Base-by-base conservation (phyloP, 2,329 filamentous ascomycete species). In the Pseudonectria buxi region DNA sequence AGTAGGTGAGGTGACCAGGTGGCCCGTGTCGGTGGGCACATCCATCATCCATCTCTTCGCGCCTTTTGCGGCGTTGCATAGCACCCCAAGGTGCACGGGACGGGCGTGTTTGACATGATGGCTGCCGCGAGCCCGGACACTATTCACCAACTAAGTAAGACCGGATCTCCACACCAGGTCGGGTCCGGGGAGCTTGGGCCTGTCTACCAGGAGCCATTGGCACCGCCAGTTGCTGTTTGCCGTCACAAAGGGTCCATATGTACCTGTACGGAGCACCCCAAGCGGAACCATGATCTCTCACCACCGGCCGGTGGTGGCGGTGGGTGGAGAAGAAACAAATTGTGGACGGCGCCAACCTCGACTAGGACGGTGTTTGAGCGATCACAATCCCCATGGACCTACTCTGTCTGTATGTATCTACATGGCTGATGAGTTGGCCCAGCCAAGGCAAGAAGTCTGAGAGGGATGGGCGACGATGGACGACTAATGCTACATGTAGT, bases 41-140 rank as follows among this genome's bases (percentile, higher is more conserved):
- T 22, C 18, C 18, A n/a, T 47, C 27, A 27, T 30, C 39, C 33
- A 44, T 30, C 37, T 32, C 28, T 4, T 14, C n/a, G 13, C 28
- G 32, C 41, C 34, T 25, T 33, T 40, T 40, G 30, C 44, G 34
- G 41, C 37, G 30, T 36, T 25, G 5, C 5, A 22, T 22, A 22
- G 18, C 18, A 22, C 18, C n/a, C 18, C 5, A 27, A 32, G 29
- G 28, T 25, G 34, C 33, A 36, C 46, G 44, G 48, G 44, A 51
- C 44, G 46, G 34, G 44, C 49, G 41, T 29, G 40, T 43, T 44
- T 50, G 41, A 30, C 34, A 50, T 45, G 28, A 33, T 40, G 26
- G 37, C 32, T 49, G 37, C 40, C 33, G 39, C 37, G 24, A 36
- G 28, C 28, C 30, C 33, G 36, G 40, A 41, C 25, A 32, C 27